These are phyloP conservation scores for Cajanus cajan DNA, from an alignment of 306 rosid species.

Conservation along the genomic window DNA sequence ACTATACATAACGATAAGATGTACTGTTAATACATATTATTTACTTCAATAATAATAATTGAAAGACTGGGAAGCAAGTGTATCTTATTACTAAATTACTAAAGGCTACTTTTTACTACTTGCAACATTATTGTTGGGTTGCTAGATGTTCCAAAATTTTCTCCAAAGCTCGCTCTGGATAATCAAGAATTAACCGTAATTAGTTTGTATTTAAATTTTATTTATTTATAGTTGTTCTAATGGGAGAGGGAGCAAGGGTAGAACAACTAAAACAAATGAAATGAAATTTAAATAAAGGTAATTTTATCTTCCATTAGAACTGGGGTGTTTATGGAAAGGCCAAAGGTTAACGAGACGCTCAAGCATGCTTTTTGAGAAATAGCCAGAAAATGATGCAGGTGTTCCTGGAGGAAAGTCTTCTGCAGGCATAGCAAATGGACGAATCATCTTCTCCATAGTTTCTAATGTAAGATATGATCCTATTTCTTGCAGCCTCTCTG, in stretches of 20 bases:
- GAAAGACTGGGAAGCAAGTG: background rate
- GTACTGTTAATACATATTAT: no score
- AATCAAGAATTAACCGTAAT: constrained; percentile 1
- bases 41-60: background rate
- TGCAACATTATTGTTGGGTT: constrained; percentile 20
- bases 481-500: constrained; percentile 89
- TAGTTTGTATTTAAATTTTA: background rate
- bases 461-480: constrained; percentile 85
- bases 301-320: constrained; percentile 50
- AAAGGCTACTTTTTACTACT: constrained; percentile 7
- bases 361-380: constrained; percentile 83
- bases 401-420: constrained; percentile 91
- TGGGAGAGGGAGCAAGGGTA: no score
- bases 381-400: constrained; percentile 89
- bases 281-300: background rate
- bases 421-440: constrained; percentile 98
- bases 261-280: background rate
- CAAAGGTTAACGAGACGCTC: constrained; percentile 95
- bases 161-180: constrained; percentile 37
- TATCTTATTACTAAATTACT: constrained; percentile 7
- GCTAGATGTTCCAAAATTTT: constrained; percentile 25
- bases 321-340: constrained; percentile 79
- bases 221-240: background rate
- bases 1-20: no score
- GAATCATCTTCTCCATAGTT: constrained; percentile 87